Evolutionary conservation across 2,329 filamentous ascomycete genomes (phyloP).

Genomic region (Fusarium sp.): DNA sequence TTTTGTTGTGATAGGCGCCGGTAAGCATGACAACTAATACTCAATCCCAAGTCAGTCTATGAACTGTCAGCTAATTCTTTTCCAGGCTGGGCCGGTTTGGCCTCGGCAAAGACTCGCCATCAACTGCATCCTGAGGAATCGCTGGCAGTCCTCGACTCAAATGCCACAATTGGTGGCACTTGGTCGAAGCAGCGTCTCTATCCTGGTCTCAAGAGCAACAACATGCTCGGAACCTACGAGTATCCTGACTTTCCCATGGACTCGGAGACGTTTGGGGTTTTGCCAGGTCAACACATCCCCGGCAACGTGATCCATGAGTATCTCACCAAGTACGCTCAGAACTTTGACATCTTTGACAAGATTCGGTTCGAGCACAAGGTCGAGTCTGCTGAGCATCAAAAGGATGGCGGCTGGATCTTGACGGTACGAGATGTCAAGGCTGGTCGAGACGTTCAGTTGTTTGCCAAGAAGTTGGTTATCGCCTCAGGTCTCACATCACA

Average conservation of each 20-base stretch:
- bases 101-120: slow-evolving; percentile 70
- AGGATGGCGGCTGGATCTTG: slow-evolving; percentile 55
- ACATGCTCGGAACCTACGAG: slow-evolving; percentile 78
- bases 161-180: slow-evolving; percentile 71
- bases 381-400: slow-evolving; percentile 56
- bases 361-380: slow-evolving; percentile 57
- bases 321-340: slow-evolving; percentile 57
- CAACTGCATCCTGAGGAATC: slow-evolving; percentile 68
- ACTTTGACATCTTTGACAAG: slow-evolving; percentile 55
- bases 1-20: slow-evolving; percentile 64
- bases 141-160: slow-evolving; percentile 69
- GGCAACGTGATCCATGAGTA: slow-evolving; percentile 61
- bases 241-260: slow-evolving; percentile 81
- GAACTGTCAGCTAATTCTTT: slow-evolving; percentile 1
- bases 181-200: slow-evolving; percentile 78
- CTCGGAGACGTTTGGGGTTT: slow-evolving; percentile 61
- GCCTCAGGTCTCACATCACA: slow-evolving; percentile 68
- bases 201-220: slow-evolving; percentile 78
- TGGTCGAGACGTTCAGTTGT: slow-evolving; percentile 45
- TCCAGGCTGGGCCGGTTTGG: slow-evolving; percentile 63
- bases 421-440: slow-evolving; percentile 21
- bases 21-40: slow-evolving; percentile 52
- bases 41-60: background rate
- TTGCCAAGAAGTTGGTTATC: slow-evolving; percentile 62
- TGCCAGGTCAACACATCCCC: slow-evolving; percentile 60